A percentile compares a stretch with the other conserved stretches of the same genome.
Evolutionary conservation across 148 eudicot species (phyloP).

Genomic region (Limonium bicolor): DNA sequence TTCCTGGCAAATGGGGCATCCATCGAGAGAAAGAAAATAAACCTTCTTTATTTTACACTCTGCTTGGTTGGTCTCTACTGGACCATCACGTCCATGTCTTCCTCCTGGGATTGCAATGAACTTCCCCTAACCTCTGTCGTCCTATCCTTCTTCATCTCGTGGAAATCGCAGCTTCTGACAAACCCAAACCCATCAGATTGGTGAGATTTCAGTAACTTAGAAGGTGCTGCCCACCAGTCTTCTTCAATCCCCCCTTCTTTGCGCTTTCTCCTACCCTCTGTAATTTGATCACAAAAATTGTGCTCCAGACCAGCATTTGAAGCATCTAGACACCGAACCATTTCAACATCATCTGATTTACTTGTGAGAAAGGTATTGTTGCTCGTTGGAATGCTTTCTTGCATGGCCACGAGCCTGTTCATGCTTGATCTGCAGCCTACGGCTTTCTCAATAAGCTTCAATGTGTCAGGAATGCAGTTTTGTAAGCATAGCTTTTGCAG

Average conservation of each 20-base stretch:
- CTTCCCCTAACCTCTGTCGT: slow-evolving; percentile 14
- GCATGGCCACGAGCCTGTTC: slow-evolving; percentile 7
- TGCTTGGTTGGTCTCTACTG: not conserved
- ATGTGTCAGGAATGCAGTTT: slow-evolving; percentile 20
- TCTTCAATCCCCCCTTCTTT: slow-evolving; percentile 30
- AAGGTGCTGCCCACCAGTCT: slow-evolving; percentile 1
- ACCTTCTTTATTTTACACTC: too few species aligned
- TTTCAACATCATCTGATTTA: slow-evolving; percentile 28
- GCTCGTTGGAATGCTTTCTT: not conserved
- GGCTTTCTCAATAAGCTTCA: slow-evolving; percentile 26
- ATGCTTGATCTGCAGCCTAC: slow-evolving; percentile 11
- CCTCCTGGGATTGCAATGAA: slow-evolving; percentile 2
- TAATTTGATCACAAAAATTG: slow-evolving; percentile 2
- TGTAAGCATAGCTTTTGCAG: slow-evolving; percentile 31
- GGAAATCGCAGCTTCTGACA: slow-evolving; percentile 10
- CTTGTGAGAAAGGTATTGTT: not conserved
- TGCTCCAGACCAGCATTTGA: slow-evolving; percentile 2
- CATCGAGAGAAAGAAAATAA: too few species aligned
- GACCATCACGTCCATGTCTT: slow-evolving; percentile 8
- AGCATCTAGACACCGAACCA: slow-evolving; percentile 18
- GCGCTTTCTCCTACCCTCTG: slow-evolving; percentile 41
- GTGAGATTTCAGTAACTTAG: slow-evolving; percentile 30
- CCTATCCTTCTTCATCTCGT: slow-evolving; percentile 8
- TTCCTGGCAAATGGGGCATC: too few species aligned
- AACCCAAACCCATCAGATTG: slow-evolving; percentile 16